phyloP scores from a whole-genome alignment of 768 basidiomycete genomes.

The Leucocoprinus birnbaumii region DNA sequence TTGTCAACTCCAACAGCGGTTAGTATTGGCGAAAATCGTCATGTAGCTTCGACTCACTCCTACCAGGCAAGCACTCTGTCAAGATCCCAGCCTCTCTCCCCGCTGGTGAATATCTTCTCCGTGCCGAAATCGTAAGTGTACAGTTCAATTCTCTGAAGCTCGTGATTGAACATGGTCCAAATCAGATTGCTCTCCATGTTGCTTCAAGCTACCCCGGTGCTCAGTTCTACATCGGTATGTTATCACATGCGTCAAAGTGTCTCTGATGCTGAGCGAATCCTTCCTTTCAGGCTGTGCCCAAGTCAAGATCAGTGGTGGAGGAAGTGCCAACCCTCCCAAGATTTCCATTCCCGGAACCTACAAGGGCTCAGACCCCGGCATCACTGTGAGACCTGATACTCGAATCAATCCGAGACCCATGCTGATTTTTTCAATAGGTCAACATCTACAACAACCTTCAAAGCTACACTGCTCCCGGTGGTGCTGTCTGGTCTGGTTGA shows the following conservation, averaged over 20 bases:
- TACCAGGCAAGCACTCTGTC: constrained; percentile 39
- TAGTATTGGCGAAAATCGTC: constrained; percentile 3
- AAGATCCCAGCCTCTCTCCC: constrained; percentile 41
- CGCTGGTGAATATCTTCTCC: constrained; percentile 48
- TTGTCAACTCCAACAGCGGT: constrained; percentile 45
- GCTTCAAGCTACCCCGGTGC: constrained; percentile 43
- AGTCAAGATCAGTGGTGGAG: constrained; percentile 40
- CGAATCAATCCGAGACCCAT: constrained; percentile 4
- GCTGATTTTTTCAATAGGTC: constrained; percentile 18
- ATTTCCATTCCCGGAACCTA: constrained; percentile 49
- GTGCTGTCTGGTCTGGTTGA: constrained; percentile 38
- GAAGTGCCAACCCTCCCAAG: constrained; percentile 42
- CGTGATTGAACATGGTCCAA: background rate
- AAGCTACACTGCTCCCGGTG: constrained; percentile 43
- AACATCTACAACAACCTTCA: constrained; percentile 58
- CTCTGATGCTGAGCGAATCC: background rate
- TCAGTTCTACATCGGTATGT: constrained; percentile 41
- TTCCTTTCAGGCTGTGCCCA: constrained; percentile 40
- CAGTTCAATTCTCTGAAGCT: background rate
- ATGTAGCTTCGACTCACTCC: background rate
- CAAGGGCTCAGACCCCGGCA: constrained; percentile 43
- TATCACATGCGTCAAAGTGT: constrained; percentile 40
- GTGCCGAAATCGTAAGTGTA: constrained; percentile 41
- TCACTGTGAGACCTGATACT: constrained; percentile 25
- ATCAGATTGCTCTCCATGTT: constrained; percentile 34